A percentile compares a stretch with the other conserved stretches of the same genome.
Conservation (phyloP, 2,329 filamentous ascomycete species). For the Colletotrichum sp. region DNA sequence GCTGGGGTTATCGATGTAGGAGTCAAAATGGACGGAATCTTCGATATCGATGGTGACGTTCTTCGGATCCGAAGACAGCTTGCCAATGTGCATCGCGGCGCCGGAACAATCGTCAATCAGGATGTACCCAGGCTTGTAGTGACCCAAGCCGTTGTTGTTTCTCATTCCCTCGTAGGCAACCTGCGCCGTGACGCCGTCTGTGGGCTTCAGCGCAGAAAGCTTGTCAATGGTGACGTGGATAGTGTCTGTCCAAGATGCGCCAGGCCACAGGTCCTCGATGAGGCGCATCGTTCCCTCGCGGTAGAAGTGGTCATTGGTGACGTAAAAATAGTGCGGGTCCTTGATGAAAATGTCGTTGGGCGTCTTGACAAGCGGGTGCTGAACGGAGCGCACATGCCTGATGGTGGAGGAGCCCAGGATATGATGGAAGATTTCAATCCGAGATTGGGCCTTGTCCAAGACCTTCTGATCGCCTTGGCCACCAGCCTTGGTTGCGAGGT, state of each 20-base stretch:
- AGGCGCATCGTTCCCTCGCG: slow-evolving; percentile 49
- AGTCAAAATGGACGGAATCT: slow-evolving; percentile 48
- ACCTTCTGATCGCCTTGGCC: slow-evolving; percentile 32
- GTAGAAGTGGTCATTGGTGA: slow-evolving; percentile 66
- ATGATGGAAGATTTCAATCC: slow-evolving; percentile 58
- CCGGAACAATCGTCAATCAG: slow-evolving; percentile 46
- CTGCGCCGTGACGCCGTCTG: slow-evolving; percentile 41
- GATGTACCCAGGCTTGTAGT: slow-evolving; percentile 47
- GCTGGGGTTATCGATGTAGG: slow-evolving; percentile 60
- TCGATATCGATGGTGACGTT: slow-evolving; percentile 42
- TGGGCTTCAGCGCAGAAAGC: not conserved
- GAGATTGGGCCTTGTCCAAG: slow-evolving; percentile 44
- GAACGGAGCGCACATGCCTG: slow-evolving; percentile 56
- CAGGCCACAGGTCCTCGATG: slow-evolving; percentile 49
- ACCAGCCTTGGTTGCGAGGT: slow-evolving; percentile 31
- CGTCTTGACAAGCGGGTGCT: slow-evolving; percentile 56
- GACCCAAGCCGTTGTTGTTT: slow-evolving; percentile 63
- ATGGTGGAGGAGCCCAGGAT: slow-evolving; percentile 32
- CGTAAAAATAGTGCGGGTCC: slow-evolving; percentile 53
- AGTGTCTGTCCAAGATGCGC: slow-evolving; percentile 53
- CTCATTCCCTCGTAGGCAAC: slow-evolving; percentile 50
- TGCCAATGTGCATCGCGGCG: slow-evolving; percentile 51
- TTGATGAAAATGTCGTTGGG: slow-evolving; percentile 63
- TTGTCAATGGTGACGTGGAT: slow-evolving; percentile 36
- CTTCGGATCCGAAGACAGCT: slow-evolving; percentile 17